Evolutionary conservation across 208 protist species (phyloP).

Genomic region (Leptomonas seymouri): DNA sequence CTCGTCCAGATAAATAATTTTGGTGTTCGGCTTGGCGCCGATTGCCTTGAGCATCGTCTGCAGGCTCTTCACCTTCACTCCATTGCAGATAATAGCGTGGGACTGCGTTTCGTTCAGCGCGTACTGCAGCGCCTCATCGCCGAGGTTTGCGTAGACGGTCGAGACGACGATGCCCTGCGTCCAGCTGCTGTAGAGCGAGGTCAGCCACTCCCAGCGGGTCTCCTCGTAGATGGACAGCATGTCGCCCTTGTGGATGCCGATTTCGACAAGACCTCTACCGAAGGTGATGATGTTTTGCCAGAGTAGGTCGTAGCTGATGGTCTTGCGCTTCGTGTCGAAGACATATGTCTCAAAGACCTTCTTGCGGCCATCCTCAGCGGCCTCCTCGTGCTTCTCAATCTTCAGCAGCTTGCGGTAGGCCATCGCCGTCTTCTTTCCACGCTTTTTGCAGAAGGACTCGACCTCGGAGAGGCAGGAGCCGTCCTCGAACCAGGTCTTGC

Average conservation of each 20-base stretch:
- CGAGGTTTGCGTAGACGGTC: conserved; percentile 89
- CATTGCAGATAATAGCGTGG: conserved; percentile 72
- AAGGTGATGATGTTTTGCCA: conserved; percentile 62
- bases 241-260: conserved; percentile 58
- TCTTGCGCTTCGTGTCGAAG: conserved; percentile 54
- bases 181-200: conserved; percentile 67
- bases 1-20: conserved; percentile 71
- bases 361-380: conserved; percentile 37
- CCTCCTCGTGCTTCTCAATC: conserved; percentile 49
- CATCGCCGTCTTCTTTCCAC: conserved; percentile 46
- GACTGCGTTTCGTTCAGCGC: conserved; percentile 75
- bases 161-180: conserved; percentile 61
- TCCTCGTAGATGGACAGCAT: conserved; percentile 75
- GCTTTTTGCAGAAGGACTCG: conserved; percentile 46
- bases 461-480: conserved; percentile 45
- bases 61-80: conserved; percentile 56
- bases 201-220: conserved; percentile 88
- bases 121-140: conserved; percentile 76
- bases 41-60: conserved; percentile 44
- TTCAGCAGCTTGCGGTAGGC: conserved; percentile 53
- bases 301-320: conserved; percentile 55
- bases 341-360: conserved; percentile 70
- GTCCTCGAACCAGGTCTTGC: conserved; percentile 45
- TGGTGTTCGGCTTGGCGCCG: conserved; percentile 19
- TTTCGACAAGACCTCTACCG: conserved; percentile 49